Evolutionary conservation across 1,284 basidiomycete species (phyloP), one percentile per base, ranked within the genome.

Genomic region (Xerocomus subilludens): DNA sequence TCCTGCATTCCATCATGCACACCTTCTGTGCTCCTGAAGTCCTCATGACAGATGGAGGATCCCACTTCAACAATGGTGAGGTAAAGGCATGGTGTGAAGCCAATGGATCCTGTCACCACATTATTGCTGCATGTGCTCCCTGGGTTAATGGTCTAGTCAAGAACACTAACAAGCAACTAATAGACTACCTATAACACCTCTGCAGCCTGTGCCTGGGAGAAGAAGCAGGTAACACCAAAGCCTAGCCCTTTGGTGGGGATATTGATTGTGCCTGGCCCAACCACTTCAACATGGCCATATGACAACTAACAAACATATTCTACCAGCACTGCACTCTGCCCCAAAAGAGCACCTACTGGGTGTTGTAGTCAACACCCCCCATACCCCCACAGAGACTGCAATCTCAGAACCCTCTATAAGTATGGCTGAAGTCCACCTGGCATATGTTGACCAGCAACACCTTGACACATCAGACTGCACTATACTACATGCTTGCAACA

Each of bases 31-130:
- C 64, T 1, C 33, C 47, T 2, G 35, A 65, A 53, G 49, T 33
- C 11, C 35, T 65, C 64, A 65, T 65, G 64, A 65, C 49, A n/a
- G 64, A 65, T 30, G 49, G 64, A 3, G 64, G 64, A 13, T 36
- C 33, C 11, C 63, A 64, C 63, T 62, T 53, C 47, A 51, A 65
- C 32, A 65, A 65, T n/a, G 33, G 25, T 35, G 56, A 32, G 4
- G 32, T 59, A 21, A 16, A 25, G 18, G 25, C 16, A 13, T 59
- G 30, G 32, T 59, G 56, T 59, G 35, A 11, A 8, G 35, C 49
- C 20, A 59, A 59, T 59, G 32, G 32, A 16, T 35, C 56, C 21
- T 30, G 5, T 20, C 56, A 59, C 32, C 30, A 35, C 16, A 32
- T 59, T 23, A 25, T 35, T 16, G 56, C 56, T 6, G 56, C 56